These are phyloP conservation scores for Asterophora parasitica DNA, from an alignment of 768 basidiomycete genomes.

Conservation along the genomic window DNA sequence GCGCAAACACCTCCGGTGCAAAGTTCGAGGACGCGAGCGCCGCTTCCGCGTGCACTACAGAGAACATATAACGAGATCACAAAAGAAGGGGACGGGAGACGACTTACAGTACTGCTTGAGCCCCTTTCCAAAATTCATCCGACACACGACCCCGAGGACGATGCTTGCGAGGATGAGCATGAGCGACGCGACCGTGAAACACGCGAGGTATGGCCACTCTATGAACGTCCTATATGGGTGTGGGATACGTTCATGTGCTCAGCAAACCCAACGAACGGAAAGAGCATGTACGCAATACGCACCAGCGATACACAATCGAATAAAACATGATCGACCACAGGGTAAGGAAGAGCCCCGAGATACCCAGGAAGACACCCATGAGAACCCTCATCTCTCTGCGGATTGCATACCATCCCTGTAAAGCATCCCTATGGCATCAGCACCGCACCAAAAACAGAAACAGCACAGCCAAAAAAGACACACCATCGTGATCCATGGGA, in stretches of 20 bases:
- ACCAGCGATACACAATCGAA: constrained; percentile 42
- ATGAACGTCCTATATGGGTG: constrained; percentile 37
- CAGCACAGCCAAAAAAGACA: not conserved
- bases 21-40: constrained; percentile 35
- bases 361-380: constrained; percentile 39
- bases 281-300: no score
- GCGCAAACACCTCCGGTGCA: constrained; percentile 34
- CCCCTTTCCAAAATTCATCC: constrained; percentile 50
- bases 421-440: not conserved
- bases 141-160: constrained; percentile 43
- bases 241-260: no score
- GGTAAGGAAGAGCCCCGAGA: constrained; percentile 32
- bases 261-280: no score
- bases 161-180: constrained; percentile 36
- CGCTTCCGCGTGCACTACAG: constrained; percentile 34
- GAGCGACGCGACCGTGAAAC: constrained; percentile 41
- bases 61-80: constrained; percentile 3
- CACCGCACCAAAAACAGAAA: not conserved
- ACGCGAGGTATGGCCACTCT: constrained; percentile 46
- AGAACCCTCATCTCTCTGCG: constrained; percentile 37
- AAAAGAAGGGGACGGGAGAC: not conserved
- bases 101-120: constrained; percentile 51
- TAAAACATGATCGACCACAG: constrained; percentile 44
- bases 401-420: constrained; percentile 52
- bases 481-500: constrained; percentile 53